Evolutionary conservation across 2,329 filamentous ascomycete genomes (phyloP), one percentile per base, ranked within the genome.

Genomic region (Clarireedia sp.): DNA sequence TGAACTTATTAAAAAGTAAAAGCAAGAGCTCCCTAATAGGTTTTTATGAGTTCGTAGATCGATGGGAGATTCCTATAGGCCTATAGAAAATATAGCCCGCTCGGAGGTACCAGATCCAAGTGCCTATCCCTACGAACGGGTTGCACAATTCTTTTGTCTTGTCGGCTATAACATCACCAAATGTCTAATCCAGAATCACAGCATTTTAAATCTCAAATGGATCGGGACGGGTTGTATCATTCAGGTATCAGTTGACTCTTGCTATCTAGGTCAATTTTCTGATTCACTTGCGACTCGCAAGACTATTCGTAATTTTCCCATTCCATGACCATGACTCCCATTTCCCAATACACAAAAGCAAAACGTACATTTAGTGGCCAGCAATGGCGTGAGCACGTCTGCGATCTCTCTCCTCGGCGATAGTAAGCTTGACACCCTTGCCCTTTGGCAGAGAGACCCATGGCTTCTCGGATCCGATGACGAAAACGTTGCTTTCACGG

Each of bases 381-480:
- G 68, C 67, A 61, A 70, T 68, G 55, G 67, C 64, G 43, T 69
- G 63, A 66, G 91, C 90, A 73, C 94, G 89, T 75, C 91, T 90
- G 78, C 92, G 91, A 79, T 99, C 92, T 82, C 92, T 86, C 89
- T 99, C 92, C 83, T 99, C 92, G 69, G 92, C 90, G 73, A 99
- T 97, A 74, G 87, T 86, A 76, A 97, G 90, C 90, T 96, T 96
- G 82, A 99, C 94, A 89, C 94, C 94, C 86, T 96, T 96, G 81
- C 94, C 94, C 90, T 97, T 99, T 76, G 94, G 95, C 74, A 99
- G 86, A 71, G 89, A 95, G 80, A 99, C 86, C 94, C 94, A 99
- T 72, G 94, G 92, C 88, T 97, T 97, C 73, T 99, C 94, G 70
- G 86, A 82, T 72, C 94, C 94, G 70, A 99, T 96, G 81, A 99